Base-by-base conservation (phyloP, 345 rosid genomes). In the Alliaria petiolata region DNA sequence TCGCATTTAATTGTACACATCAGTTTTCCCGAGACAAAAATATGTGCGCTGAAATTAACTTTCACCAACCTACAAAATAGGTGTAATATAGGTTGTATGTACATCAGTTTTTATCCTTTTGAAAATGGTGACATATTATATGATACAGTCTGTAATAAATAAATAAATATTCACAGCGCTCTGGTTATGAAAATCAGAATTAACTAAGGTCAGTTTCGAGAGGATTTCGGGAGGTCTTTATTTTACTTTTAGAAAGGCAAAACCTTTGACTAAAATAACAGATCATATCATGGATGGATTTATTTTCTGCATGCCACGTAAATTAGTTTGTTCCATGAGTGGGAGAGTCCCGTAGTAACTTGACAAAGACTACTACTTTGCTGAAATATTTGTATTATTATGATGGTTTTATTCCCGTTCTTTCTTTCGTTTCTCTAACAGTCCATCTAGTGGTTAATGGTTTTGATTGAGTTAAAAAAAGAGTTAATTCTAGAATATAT, bases 261-360 rank as follows among this genome's bases (percentile, higher is more conserved):
- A 71, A 62, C 69, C 13, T 19, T 62, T 33, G 68, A 51, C 28
- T 28, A 62, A 38, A 51, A 31, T 16, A 62, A 20, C 54, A 22
- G 10, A 62, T 51, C 54, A 71, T 40, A 39, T 71, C 17, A 60
- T 61, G 69, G 76, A 51, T n/a, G 68, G 14, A 40, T 71, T 71
- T n/a, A 19, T 51, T 40, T 50, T 71, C 53, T 40, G 25, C 25
- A 39, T 38, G 68, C 61, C 61, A 50, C 69, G 68, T 71, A 19
- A 70, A 39, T 50, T 30, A 50, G 13, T 14, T 71, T 61, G 68
- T 51, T 71, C 68, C 8, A 51, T 61, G 61, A 71, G 75, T 71
- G 75, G 75, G 25, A 44, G 62, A 44, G 62, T 51, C 62, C 34
- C 68, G 15, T 20, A 8, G 61, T 20, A 46, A 52, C 76, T 52